These are phyloP conservation scores for Diutina mesorugosa DNA, from an alignment of 1,139 yeast genomes.

Conservation along the genomic window DNA sequence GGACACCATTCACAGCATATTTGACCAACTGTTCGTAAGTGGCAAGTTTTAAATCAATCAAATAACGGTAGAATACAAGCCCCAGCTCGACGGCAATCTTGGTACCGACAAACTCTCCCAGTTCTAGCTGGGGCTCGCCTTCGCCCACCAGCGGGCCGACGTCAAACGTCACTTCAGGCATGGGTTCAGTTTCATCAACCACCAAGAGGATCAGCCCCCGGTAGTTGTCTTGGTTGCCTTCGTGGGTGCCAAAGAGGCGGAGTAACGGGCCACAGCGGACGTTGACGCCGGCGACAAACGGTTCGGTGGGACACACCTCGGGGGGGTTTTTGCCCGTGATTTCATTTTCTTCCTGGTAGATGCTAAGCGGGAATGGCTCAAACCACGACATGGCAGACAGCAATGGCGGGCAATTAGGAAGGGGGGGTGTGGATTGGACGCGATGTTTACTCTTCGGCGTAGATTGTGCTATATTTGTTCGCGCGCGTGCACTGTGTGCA, in stretches of 20 bases:
- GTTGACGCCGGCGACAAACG: not conserved
- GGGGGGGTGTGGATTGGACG: not conserved
- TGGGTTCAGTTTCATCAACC: conserved; percentile 20
- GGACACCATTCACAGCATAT: conserved; percentile 23
- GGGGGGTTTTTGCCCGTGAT: conserved; percentile 14
- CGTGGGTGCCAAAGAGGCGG: conserved; percentile 31
- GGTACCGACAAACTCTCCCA: conserved; percentile 34
- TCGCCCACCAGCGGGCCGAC: conserved; percentile 6
- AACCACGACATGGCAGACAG: conserved; percentile 10
- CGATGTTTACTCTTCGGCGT: not conserved
- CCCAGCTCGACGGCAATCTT: conserved; percentile 27
- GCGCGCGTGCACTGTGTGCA: not conserved
- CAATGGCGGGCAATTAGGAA: not conserved
- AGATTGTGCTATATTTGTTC: not conserved
- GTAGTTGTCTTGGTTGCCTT: conserved; percentile 33
- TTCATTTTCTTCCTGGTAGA: conserved; percentile 16
- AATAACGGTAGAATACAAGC: conserved; percentile 51
- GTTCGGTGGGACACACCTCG: conserved; percentile 12
- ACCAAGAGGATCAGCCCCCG: conserved; percentile 57
- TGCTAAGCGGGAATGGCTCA: conserved; percentile 18
- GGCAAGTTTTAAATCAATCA: conserved; percentile 33
- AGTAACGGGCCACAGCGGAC: conserved; percentile 1
- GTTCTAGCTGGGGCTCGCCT: conserved; percentile 18
- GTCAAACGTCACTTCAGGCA: not conserved
- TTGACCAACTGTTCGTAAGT: conserved; percentile 44